phyloP scores from a whole-genome alignment of 2,329 filamentous ascomycete genomes.

The Helminthosporium solani region DNA sequence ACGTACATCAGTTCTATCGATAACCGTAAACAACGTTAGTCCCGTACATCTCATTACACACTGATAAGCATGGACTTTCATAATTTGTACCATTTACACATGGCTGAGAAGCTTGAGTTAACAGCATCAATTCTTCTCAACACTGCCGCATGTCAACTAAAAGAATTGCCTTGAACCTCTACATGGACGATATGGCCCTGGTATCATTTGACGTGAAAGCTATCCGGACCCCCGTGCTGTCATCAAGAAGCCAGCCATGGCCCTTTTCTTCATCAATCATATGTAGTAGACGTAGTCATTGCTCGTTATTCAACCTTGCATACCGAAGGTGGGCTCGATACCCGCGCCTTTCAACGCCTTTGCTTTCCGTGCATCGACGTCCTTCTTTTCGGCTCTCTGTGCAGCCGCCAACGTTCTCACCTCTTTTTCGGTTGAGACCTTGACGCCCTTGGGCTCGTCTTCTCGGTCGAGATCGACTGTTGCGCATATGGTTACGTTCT shows the following conservation, averaged over 20 bases:
- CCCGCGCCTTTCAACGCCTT: slow-evolving; percentile 57
- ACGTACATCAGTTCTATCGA: too few relatives aligned
- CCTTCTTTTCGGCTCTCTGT: slow-evolving; percentile 72
- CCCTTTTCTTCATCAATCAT: slow-evolving; percentile 3
- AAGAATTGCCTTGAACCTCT: background rate
- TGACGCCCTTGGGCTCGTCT: slow-evolving; percentile 77
- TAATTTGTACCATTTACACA: too few relatives aligned
- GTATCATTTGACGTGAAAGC: slow-evolving; percentile 18
- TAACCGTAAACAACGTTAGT: too few relatives aligned
- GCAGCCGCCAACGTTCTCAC: slow-evolving; percentile 72
- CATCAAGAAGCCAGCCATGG: slow-evolving; percentile 1
- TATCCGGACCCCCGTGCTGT: slow-evolving; percentile 13
- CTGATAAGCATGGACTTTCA: too few relatives aligned
- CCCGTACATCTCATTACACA: too few relatives aligned
- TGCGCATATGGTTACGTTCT: slow-evolving; percentile 93
- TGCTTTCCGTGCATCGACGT: slow-evolving; percentile 55
- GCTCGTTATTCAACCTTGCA: slow-evolving; percentile 61
- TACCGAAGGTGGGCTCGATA: slow-evolving; percentile 71
- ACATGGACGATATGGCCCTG: slow-evolving; percentile 16
- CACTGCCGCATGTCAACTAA: too few relatives aligned
- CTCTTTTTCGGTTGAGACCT: slow-evolving; percentile 64
- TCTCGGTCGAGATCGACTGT: slow-evolving; percentile 98
- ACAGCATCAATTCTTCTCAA: too few relatives aligned
- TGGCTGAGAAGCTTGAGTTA: too few relatives aligned
- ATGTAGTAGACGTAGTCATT: slow-evolving; percentile 3